Base-by-base conservation (phyloP, 1,284 basidiomycete species). In the Phaffia rhodozyma region DNA sequence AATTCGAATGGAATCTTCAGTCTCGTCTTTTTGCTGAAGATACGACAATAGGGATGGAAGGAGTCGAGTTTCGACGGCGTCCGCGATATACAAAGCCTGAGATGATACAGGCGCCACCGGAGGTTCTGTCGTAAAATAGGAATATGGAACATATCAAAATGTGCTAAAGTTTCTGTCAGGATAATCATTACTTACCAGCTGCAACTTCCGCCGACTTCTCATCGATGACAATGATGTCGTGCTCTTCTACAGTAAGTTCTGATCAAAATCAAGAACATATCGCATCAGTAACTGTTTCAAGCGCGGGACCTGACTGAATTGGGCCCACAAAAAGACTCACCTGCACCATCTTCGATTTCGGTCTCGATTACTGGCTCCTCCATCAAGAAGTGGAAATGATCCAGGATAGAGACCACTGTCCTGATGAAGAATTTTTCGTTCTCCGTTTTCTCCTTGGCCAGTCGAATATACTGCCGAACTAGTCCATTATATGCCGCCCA, bases 341-440 rank as follows among this genome's bases (percentile, higher is more conserved):
- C 69, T 3, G 63, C 68, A 30, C 62, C 70, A 11, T 66, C 68
- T 2, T 75, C 75, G n/a, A 70, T 70, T 27, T 72, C 71, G 7
- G 69, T 72, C 5, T 70, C 70, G 18, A 23, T 79, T 71, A 62
- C 59, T 0, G 74, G 70, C n/a, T 82, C 81, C 60, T 83, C 84
- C 84, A 89, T 85, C 13, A 83, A 80, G 72, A 98, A 98, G 72
- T 91, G 90, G 79, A 98, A 98, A 71, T 86, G 86, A 72, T 96
- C 90, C 61, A 99, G 79, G 16, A 97, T 78, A 0, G 89, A 80
- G 7, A 97, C 89, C 16, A 97, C 80, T 0, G 88, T 81, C 38
- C 96, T 84, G n/a, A 97, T 83, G 72, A 86, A 89, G 25, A 91
- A 82, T 62, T 88, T 86, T 70, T 94, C 87, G 3, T 84, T 81